phyloP scores from a whole-genome alignment of 768 basidiomycete genomes.

The Hericium coralloides region DNA sequence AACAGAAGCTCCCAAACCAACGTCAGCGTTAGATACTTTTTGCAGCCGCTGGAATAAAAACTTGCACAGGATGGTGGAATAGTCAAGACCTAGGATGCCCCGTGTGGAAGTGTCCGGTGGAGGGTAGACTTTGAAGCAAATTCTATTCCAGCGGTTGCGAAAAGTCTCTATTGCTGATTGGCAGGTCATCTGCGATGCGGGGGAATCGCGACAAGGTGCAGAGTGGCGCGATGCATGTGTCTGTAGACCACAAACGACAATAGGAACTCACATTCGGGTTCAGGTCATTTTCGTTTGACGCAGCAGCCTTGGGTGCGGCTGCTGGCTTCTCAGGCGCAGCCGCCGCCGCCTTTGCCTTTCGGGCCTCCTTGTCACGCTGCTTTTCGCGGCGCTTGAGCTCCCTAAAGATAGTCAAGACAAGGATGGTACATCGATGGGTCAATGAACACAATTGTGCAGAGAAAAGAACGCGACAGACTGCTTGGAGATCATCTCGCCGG shows the following conservation, averaged over 20 bases:
- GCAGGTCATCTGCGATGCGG: too few species aligned
- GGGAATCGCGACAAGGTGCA: too few species aligned
- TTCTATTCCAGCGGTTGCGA: too few species aligned
- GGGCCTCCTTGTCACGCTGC: conserved; percentile 61
- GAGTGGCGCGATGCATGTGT: too few species aligned
- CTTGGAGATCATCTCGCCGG: conserved; percentile 97
- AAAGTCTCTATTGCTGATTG: too few species aligned
- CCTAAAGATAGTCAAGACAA: conserved; percentile 31
- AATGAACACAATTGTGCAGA: conserved; percentile 14
- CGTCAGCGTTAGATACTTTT: too few species aligned
- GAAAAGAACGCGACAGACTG: conserved; percentile 41
- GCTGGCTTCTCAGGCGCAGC: conserved; percentile 35
- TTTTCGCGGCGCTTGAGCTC: conserved; percentile 93
- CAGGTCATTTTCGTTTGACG: conserved; percentile 68
- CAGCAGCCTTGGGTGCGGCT: conserved; percentile 27
- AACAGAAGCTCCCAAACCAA: too few species aligned
- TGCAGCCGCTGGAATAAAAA: too few species aligned
- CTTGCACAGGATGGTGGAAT: too few species aligned
- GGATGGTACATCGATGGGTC: conserved; percentile 24
- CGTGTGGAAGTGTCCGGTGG: too few species aligned
- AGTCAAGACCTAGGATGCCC: too few species aligned
- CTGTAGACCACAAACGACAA: background rate
- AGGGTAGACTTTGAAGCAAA: too few species aligned
- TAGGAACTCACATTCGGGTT: conserved; percentile 71
- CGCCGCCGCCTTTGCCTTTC: conserved; percentile 69